Conservation (phyloP, 2,329 filamentous ascomycete genomes). For the Diaporthe batatas region DNA sequence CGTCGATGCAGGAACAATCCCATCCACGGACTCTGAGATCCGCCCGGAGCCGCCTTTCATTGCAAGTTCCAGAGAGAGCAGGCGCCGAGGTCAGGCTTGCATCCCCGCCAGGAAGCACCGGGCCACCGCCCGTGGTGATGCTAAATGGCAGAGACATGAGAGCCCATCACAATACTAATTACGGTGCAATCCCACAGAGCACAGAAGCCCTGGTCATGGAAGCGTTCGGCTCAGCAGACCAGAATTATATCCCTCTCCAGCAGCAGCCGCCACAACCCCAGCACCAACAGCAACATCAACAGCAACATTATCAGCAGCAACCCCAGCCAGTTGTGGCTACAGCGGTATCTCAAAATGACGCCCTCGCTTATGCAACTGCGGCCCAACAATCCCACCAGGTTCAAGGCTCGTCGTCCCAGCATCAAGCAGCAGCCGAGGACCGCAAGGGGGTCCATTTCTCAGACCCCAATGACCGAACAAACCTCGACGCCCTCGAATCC, state of each 20-base stretch:
- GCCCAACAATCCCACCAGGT: constrained; percentile 14
- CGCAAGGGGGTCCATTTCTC: constrained; percentile 46
- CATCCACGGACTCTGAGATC: constrained; percentile 42
- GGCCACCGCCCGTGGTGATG: constrained; percentile 47
- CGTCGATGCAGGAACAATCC: constrained; percentile 25
- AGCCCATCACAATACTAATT: not conserved
- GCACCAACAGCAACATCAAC: constrained; percentile 33
- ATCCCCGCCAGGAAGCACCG: constrained; percentile 44
- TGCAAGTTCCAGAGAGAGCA: constrained; percentile 68
- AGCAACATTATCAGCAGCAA: constrained; percentile 33
- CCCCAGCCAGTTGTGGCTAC: not conserved
- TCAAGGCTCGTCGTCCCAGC: not conserved
- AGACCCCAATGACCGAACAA: constrained; percentile 62
- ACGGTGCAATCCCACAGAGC: not conserved
- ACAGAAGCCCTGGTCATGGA: constrained; percentile 2
- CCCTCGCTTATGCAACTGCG: not conserved
- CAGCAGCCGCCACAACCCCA: constrained; percentile 23
- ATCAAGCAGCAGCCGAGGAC: constrained; percentile 4
- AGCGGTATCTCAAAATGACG: not conserved
- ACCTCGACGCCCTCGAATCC: constrained; percentile 68
- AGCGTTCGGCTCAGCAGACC: not conserved
- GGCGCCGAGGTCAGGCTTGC: constrained; percentile 51
- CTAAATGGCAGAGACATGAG: constrained; percentile 48
- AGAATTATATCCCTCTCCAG: constrained; percentile 23
- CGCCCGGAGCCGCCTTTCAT: constrained; percentile 66